phyloP scores from a whole-genome alignment of 225 moss, liverwort and hornwort species.

The Climacium dendroides region DNA sequence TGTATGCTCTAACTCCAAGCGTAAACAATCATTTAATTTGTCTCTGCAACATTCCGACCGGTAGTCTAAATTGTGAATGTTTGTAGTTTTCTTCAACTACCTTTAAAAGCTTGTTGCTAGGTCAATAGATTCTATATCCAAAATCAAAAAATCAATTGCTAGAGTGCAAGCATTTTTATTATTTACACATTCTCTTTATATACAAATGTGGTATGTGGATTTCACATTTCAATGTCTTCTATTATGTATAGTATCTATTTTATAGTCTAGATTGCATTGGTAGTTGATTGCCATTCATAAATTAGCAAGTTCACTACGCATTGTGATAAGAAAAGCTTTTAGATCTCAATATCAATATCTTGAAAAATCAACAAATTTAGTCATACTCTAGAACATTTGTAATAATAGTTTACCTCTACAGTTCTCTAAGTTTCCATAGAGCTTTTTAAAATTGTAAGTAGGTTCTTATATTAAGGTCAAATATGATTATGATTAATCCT shows the following conservation, averaged over 20 bases:
- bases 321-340: neutral
- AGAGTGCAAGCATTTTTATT: neutral
- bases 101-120: neutral
- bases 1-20: neutral
- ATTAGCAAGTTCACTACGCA: rapidly evolving
- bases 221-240: neutral
- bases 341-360: neutral
- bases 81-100: neutral
- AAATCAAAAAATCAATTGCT: neutral
- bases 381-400: rapidly evolving
- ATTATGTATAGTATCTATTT: neutral
- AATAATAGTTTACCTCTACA: neutral
- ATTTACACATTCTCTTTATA: neutral
- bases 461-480: too few relatives aligned
- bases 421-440: neutral
- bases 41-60: neutral
- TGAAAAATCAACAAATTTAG: neutral
- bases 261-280: neutral
- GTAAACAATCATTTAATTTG: neutral
- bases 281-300: neutral
- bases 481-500: neutral
- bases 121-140: neutral
- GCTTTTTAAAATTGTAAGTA: neutral
- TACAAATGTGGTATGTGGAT: neutral
- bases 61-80: too few relatives aligned